Conservation (phyloP, 495 filamentous ascomycete genomes). For the Jackrogersella minutella region DNA sequence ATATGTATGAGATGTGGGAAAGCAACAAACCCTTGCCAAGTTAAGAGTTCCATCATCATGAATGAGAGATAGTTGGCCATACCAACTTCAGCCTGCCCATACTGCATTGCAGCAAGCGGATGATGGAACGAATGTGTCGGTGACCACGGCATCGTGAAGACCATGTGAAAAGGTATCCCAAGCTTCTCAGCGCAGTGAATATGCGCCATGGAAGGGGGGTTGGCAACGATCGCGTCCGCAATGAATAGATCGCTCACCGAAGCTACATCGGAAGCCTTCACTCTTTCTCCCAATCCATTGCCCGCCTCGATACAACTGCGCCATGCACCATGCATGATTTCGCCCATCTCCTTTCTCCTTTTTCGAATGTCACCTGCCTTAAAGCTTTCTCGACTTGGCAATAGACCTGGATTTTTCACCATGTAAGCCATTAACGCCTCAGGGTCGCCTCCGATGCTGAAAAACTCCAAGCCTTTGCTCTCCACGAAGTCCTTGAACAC, state of each 20-base stretch:
- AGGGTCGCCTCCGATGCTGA: conserved; percentile 69
- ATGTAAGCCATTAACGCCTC: conserved; percentile 65
- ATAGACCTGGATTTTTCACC: conserved; percentile 47
- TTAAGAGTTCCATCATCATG: conserved; percentile 68
- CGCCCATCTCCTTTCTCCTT: conserved; percentile 64
- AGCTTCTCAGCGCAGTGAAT: conserved; percentile 69
- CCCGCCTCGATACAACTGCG: conserved; percentile 63
- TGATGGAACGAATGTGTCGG: conserved; percentile 65
- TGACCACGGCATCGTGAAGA: conserved; percentile 75
- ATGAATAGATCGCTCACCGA: conserved; percentile 62
- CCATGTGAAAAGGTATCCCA: conserved; percentile 68
- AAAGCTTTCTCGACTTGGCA: conserved; percentile 57
- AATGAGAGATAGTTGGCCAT: conserved; percentile 68
- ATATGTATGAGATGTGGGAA: neutral
- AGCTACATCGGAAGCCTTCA: conserved; percentile 45
- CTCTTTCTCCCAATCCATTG: conserved; percentile 47
- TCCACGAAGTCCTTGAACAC: conserved; percentile 66
- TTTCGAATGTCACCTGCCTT: conserved; percentile 67
- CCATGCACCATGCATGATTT: conserved; percentile 68
- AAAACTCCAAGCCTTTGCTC: conserved; percentile 65
- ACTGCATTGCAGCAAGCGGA: conserved; percentile 60
- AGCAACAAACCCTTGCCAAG: conserved; percentile 67
- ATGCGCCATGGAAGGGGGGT: conserved; percentile 73
- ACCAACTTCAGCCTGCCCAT: conserved; percentile 54
- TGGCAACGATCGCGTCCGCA: conserved; percentile 73